Evolutionary conservation across 371 early-diverging fungal genomes (phyloP).

Genomic region (Syncephalastrum racemosum): DNA sequence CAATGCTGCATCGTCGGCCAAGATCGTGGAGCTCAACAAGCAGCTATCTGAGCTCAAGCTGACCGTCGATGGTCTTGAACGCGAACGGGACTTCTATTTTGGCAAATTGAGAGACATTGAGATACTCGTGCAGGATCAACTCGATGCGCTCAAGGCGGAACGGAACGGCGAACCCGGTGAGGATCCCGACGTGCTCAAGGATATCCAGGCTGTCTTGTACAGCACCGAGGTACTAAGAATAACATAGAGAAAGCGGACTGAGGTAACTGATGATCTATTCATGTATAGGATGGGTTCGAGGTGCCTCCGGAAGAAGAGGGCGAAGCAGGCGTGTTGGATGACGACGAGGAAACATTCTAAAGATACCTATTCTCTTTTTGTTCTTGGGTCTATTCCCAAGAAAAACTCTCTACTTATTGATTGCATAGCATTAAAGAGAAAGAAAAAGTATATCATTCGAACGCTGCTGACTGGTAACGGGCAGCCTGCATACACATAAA

Average conservation of each 20-base stretch:
- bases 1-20: conserved; percentile 31
- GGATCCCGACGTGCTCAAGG: conserved; percentile 57
- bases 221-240: conserved; percentile 70
- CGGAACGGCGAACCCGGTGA: conserved; percentile 36
- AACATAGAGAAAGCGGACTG: background rate
- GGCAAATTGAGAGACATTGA: conserved; percentile 91
- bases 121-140: conserved; percentile 77
- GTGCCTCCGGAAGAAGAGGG: conserved; percentile 34
- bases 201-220: conserved; percentile 79
- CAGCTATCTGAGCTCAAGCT: conserved; percentile 79
- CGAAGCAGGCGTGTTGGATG: conserved; percentile 18
- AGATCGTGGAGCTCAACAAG: conserved; percentile 66
- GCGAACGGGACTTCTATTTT: conserved; percentile 96
- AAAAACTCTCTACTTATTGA: no score
- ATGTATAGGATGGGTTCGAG: conserved; percentile 34
- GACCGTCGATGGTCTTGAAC: conserved; percentile 87
- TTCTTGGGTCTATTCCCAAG: no score
- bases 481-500: no score
- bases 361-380: no score
- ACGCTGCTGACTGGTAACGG: no score
- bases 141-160: conserved; percentile 37
- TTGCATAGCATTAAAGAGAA: no score
- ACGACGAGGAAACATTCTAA: no score
- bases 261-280: background rate
- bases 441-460: no score